Evolutionary conservation across 805 yeast genomes (phyloP).

Genomic region (Candida endomychidarum): DNA sequence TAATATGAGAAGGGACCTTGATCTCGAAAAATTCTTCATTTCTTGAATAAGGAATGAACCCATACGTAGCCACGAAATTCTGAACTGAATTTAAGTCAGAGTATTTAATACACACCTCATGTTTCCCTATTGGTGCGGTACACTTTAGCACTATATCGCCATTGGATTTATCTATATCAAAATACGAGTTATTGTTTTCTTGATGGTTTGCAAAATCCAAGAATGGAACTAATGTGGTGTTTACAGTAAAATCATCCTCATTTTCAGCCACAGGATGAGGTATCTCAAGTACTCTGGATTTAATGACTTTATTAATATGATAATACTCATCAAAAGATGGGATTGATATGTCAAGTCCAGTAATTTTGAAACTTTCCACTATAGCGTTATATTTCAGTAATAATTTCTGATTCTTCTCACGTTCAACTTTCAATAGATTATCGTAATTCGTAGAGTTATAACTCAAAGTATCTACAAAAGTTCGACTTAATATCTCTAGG

Average conservation of each 20-base stretch:
- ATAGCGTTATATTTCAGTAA: slow-evolving; percentile 14
- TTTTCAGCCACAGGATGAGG: slow-evolving; percentile 52
- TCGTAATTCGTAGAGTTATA: slow-evolving; percentile 8
- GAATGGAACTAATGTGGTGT: slow-evolving; percentile 61
- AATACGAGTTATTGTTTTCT: slow-evolving; percentile 48
- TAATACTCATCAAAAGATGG: slow-evolving; percentile 16
- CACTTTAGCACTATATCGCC: slow-evolving; percentile 61
- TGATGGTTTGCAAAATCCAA: slow-evolving; percentile 68
- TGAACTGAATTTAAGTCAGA: slow-evolving; percentile 13
- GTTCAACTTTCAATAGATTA: slow-evolving; percentile 10
- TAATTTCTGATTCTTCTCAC: slow-evolving; percentile 9
- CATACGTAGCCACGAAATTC: slow-evolving; percentile 29
- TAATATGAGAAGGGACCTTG: slow-evolving; percentile 9
- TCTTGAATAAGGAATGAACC: slow-evolving; percentile 28
- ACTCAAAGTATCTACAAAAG: slow-evolving; percentile 14
- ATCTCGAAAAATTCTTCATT: slow-evolving; percentile 12
- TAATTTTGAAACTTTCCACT: slow-evolving; percentile 8
- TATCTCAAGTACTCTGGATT: slow-evolving; percentile 64
- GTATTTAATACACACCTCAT: slow-evolving; percentile 15
- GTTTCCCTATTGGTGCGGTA: slow-evolving; percentile 16
- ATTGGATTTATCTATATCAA: slow-evolving; percentile 54
- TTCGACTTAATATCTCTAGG: slow-evolving; percentile 20
- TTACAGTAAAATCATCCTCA: slow-evolving; percentile 35
- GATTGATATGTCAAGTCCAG: not conserved
- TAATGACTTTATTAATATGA: slow-evolving; percentile 46